These are phyloP conservation scores for Lachancea dasiensis DNA, from an alignment of 805 yeast species.

Conservation along the genomic window DNA sequence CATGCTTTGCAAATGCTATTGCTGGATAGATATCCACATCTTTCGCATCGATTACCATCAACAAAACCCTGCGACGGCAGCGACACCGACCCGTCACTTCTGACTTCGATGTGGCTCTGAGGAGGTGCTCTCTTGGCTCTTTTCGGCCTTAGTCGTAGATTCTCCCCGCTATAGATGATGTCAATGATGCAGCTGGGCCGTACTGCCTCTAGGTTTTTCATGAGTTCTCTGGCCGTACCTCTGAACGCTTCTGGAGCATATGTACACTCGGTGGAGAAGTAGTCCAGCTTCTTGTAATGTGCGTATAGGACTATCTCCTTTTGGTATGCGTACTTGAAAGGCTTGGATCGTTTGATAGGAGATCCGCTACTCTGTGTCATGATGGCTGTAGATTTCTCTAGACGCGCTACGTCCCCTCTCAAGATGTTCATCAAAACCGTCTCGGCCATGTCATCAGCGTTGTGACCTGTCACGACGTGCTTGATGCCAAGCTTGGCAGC, in stretches of 20 bases:
- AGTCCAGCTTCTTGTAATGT: conserved; percentile 90
- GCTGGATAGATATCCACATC: conserved; percentile 88
- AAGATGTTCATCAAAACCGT: conserved; percentile 91
- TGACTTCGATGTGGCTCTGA: conserved; percentile 43
- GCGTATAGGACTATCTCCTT: conserved; percentile 97
- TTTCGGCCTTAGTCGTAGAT: conserved; percentile 57
- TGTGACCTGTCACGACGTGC: conserved; percentile 97
- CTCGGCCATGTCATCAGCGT: conserved; percentile 99
- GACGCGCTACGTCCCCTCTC: conserved; percentile 92
- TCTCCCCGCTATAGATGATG: conserved; percentile 91
- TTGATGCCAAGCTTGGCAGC: conserved; percentile 77
- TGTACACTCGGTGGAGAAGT: conserved; percentile 94
- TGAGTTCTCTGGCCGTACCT: conserved; percentile 90
- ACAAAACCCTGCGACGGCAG: conserved; percentile 35
- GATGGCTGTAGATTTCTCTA: conserved; percentile 82
- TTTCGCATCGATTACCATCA: conserved; percentile 74
- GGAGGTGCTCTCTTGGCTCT: conserved; percentile 37
- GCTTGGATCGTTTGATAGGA: conserved; percentile 90
- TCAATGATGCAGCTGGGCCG: conserved; percentile 93
- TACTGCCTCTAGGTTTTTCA: conserved; percentile 83
- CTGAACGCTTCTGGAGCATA: conserved; percentile 98
- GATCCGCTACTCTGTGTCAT: conserved; percentile 79
- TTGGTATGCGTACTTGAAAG: conserved; percentile 92
- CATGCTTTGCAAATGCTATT: conserved; percentile 93
- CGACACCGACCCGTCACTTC: conserved; percentile 57